Conservation (phyloP, 2,329 filamentous ascomycete species). For the Calonectria pseudoturangicola region DNA sequence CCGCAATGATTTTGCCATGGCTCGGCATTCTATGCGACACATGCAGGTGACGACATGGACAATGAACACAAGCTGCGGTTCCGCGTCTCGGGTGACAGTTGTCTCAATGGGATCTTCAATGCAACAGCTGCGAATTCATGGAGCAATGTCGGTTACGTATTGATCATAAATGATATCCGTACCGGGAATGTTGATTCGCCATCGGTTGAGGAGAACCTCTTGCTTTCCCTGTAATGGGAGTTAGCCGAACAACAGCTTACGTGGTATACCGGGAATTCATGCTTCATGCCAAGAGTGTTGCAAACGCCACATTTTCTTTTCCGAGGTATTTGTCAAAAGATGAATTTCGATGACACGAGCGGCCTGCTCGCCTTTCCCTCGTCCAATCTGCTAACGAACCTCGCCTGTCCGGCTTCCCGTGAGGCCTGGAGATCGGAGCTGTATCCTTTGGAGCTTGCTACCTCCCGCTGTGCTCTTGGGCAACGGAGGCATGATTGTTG, state of each 20-base stretch:
- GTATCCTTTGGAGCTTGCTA: slow-evolving; percentile 80
- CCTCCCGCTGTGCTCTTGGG: slow-evolving; percentile 67
- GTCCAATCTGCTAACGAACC: slow-evolving; percentile 77
- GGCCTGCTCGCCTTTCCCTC: slow-evolving; percentile 83
- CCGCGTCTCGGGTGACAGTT: slow-evolving; percentile 73
- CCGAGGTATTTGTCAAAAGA: slow-evolving; percentile 90
- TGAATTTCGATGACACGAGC: slow-evolving; percentile 84
- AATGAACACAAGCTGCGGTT: slow-evolving; percentile 93
- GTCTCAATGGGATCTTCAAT: slow-evolving; percentile 64
- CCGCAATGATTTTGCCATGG: slow-evolving; percentile 92
- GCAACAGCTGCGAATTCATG: slow-evolving; percentile 73
- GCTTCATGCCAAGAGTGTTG: slow-evolving; percentile 88
- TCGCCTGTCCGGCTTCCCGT: slow-evolving; percentile 88
- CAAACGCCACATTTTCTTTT: slow-evolving; percentile 91
- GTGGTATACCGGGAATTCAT: slow-evolving; percentile 53
- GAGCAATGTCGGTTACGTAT: slow-evolving; percentile 72
- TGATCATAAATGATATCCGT: slow-evolving; percentile 72
- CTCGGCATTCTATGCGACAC: slow-evolving; percentile 90
- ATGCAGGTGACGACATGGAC: slow-evolving; percentile 94
- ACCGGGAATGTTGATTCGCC: slow-evolving; percentile 75
- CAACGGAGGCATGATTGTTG: slow-evolving; percentile 88
- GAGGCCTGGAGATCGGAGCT: slow-evolving; percentile 74
- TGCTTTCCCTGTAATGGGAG: slow-evolving; percentile 66
- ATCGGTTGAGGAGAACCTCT: slow-evolving; percentile 77
- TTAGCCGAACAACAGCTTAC: slow-evolving; percentile 12